Evolutionary conservation across 768 basidiomycete genomes (phyloP).

Genomic region (Nevesoporus exiguus): DNA sequence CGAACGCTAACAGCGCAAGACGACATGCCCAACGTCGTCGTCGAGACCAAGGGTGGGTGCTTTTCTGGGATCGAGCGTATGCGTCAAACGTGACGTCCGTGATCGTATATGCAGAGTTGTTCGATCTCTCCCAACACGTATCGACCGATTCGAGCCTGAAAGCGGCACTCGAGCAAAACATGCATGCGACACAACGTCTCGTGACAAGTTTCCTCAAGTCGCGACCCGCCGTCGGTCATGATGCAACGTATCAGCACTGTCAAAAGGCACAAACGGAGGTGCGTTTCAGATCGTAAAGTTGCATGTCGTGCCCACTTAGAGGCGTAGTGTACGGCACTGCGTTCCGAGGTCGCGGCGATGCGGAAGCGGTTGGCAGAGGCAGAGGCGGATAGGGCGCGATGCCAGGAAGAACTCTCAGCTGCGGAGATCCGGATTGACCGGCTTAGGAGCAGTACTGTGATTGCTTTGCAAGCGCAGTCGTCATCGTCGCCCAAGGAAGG

Average conservation of each 20-base stretch:
- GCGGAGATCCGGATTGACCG: constrained; percentile 65
- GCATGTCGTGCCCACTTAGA: constrained; percentile 8
- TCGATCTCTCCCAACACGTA: constrained; percentile 33
- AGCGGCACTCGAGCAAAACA: constrained; percentile 50
- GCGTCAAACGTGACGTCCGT: background rate
- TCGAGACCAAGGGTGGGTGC: constrained; percentile 41
- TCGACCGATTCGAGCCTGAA: constrained; percentile 31
- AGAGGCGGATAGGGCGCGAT: constrained; percentile 46
- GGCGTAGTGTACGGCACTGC: constrained; percentile 52
- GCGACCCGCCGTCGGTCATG: constrained; percentile 32
- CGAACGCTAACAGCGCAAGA: constrained; percentile 54
- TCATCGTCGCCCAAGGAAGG: constrained; percentile 33
- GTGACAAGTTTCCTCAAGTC: constrained; percentile 53
- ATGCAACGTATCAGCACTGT: constrained; percentile 42
- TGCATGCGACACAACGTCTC: constrained; percentile 55
- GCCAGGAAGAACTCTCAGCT: constrained; percentile 47
- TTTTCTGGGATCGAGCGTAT: background rate
- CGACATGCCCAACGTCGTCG: constrained; percentile 41
- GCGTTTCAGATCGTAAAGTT: constrained; percentile 16
- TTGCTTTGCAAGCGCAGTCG: constrained; percentile 41
- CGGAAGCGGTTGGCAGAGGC: constrained; percentile 49
- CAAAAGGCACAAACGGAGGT: constrained; percentile 63
- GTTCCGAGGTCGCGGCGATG: constrained; percentile 54
- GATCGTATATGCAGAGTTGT: constrained; percentile 22
- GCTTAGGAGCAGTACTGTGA: constrained; percentile 51